phyloP scores from a whole-genome alignment of 2,329 filamentous ascomycete species.

The Xylariaceae sp. region DNA sequence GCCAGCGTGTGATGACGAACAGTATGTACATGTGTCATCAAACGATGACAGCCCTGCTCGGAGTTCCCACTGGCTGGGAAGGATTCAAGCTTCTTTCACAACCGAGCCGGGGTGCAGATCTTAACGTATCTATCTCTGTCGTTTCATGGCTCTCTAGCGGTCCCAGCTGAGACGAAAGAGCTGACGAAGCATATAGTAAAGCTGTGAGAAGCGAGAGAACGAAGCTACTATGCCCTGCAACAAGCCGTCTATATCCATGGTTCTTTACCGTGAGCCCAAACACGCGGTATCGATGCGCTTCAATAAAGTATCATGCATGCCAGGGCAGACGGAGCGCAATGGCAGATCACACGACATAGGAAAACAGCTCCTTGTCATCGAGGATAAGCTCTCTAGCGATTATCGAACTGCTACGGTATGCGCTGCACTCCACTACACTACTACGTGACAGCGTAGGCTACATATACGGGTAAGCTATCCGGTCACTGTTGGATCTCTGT shows the following conservation, averaged over 20 bases:
- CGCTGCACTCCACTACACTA: constrained; percentile 9
- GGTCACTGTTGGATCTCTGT: constrained; percentile 2
- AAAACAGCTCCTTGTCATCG: constrained; percentile 9
- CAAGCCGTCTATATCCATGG: no score
- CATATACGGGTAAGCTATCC: constrained; percentile 16
- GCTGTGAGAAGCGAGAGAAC: not conserved
- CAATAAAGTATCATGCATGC: constrained; percentile 11
- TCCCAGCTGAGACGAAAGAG: not conserved
- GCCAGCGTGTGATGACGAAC: constrained; percentile 23
- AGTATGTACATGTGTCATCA: constrained; percentile 26
- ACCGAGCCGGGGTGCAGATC: constrained; percentile 28
- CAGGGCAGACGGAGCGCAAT: constrained; percentile 12
- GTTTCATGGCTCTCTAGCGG: not conserved
- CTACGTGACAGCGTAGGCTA: constrained; percentile 4
- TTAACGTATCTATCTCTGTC: constrained; percentile 7
- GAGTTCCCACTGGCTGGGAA: constrained; percentile 28
- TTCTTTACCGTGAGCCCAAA: not conserved
- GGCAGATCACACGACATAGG: constrained; percentile 24
- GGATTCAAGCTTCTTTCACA: constrained; percentile 32
- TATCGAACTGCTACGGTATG: not conserved
- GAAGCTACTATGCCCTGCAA: no score
- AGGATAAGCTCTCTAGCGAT: not conserved
- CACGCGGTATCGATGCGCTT: not conserved
- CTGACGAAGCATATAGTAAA: constrained; percentile 14
- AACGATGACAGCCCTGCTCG: constrained; percentile 19